These are phyloP conservation scores for Apiotrichum mycotoxinovorans DNA, from an alignment of 1,284 basidiomycete genomes.

Conservation along the genomic window DNA sequence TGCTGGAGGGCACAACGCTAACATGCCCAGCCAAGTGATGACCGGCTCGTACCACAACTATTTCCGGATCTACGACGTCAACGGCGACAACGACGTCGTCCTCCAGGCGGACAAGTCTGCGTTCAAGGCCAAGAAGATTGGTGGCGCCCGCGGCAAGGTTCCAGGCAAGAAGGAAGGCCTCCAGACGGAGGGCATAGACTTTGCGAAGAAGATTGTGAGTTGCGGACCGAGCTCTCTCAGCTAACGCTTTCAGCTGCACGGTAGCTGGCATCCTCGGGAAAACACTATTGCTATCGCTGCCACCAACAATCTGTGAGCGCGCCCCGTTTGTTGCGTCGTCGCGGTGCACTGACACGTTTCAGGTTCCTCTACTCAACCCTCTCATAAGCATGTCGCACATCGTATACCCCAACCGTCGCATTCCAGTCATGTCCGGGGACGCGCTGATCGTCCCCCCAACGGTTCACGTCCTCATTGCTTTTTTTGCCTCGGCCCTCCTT, in stretches of 20 bases:
- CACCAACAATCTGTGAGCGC: conserved; percentile 80
- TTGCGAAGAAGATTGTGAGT: conserved; percentile 94
- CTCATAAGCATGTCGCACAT: conserved; percentile 30
- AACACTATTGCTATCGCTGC: conserved; percentile 98
- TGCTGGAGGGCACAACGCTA: not conserved
- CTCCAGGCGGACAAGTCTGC: conserved; percentile 99
- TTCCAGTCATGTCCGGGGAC: conserved; percentile 8
- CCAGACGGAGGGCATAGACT: conserved; percentile 88
- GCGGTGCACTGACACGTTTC: not conserved
- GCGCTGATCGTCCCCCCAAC: conserved; percentile 3
- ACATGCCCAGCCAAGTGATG: conserved; percentile 68
- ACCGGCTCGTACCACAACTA: conserved; percentile 99
- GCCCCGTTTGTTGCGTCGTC: not conserved
- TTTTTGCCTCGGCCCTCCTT: not conserved
- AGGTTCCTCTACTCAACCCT: conserved; percentile 50
- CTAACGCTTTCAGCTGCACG: conserved; percentile 59
- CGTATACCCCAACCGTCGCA: conserved; percentile 16
- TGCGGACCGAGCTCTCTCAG: not conserved
- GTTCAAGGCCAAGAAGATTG: conserved; percentile 99
- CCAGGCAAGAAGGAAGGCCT: conserved; percentile 72
- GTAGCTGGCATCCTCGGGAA: conserved; percentile 95
- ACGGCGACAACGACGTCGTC: conserved; percentile 84
- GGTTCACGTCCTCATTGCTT: conserved; percentile 1
- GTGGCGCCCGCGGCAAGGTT: conserved; percentile 73
- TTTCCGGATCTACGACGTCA: conserved; percentile 98